phyloP scores from a whole-genome alignment of 2,329 filamentous ascomycete species.

The Colletotrichum chlorophyti region DNA sequence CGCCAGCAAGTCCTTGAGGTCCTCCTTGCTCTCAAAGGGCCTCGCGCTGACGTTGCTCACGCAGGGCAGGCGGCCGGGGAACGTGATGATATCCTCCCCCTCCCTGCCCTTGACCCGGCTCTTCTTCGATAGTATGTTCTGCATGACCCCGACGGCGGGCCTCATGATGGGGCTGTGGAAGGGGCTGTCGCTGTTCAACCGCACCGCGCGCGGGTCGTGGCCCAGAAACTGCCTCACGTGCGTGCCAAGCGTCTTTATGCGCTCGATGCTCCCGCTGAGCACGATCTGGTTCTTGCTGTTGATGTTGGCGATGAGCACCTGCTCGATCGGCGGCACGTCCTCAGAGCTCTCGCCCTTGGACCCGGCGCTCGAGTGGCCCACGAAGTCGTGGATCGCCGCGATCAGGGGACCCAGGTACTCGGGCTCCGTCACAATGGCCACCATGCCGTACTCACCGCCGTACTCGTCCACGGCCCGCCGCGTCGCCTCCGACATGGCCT shows the following conservation, averaged over 20 bases:
- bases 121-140: slow-evolving; percentile 66
- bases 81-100: slow-evolving; percentile 72
- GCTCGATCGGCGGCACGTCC: slow-evolving; percentile 77
- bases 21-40: slow-evolving; percentile 75
- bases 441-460: slow-evolving; percentile 91
- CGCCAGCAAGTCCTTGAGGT: slow-evolving; percentile 81
- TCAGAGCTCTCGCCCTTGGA: slow-evolving; percentile 72
- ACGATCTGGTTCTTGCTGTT: slow-evolving; percentile 98
- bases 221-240: slow-evolving; percentile 90
- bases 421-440: slow-evolving; percentile 88
- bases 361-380: slow-evolving; percentile 71
- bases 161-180: slow-evolving; percentile 94
- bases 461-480: slow-evolving; percentile 67
- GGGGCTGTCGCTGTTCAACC: slow-evolving; percentile 84
- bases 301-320: slow-evolving; percentile 91
- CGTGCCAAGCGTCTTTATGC: slow-evolving; percentile 81
- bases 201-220: slow-evolving; percentile 87
- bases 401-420: slow-evolving; percentile 75
- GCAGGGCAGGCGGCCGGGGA: slow-evolving; percentile 77
- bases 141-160: slow-evolving; percentile 80
- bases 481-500: slow-evolving; percentile 83
- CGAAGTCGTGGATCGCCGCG: slow-evolving; percentile 78
- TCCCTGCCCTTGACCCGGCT: slow-evolving; percentile 61
- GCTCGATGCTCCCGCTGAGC: slow-evolving; percentile 83
- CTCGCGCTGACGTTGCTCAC: slow-evolving; percentile 86